Conservation (phyloP, 768 basidiomycete genomes). For the Chalciporus piperatus region DNA sequence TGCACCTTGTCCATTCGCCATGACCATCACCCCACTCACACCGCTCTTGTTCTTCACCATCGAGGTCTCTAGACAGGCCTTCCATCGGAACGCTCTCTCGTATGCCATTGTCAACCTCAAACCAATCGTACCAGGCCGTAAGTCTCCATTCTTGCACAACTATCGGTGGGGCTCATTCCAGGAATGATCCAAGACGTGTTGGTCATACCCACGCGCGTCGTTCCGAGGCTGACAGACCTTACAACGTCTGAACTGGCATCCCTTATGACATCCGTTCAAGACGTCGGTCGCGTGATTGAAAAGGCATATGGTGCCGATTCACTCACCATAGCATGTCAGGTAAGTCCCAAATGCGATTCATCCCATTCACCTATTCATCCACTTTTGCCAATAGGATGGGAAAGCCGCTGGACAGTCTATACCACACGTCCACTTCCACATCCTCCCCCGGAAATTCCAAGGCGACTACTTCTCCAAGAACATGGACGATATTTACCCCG, state of each 20-base stretch:
- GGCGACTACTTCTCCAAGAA: constrained; percentile 63
- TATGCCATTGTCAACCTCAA: constrained; percentile 94
- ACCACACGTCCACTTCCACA: constrained; percentile 91
- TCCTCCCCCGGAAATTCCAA: constrained; percentile 75
- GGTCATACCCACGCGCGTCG: constrained; percentile 54
- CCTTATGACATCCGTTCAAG: constrained; percentile 76
- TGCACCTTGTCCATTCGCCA: not conserved
- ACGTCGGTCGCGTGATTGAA: constrained; percentile 78
- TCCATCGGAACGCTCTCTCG: constrained; percentile 65
- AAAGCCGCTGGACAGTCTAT: constrained; percentile 73
- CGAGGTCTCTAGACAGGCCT: constrained; percentile 73
- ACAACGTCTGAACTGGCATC: constrained; percentile 68
- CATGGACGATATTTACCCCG: constrained; percentile 79
- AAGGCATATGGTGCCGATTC: constrained; percentile 78
- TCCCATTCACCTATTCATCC: constrained; percentile 1
- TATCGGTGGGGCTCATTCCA: not conserved
- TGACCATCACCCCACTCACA: constrained; percentile 10
- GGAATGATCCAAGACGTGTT: constrained; percentile 51
- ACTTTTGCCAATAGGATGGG: constrained; percentile 63
- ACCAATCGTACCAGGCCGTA: constrained; percentile 92
- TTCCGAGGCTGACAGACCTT: constrained; percentile 56
- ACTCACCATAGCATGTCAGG: constrained; percentile 90
- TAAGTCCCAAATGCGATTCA: constrained; percentile 27
- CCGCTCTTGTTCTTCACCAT: constrained; percentile 71
- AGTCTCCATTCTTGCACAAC: constrained; percentile 31